phyloP scores from a whole-genome alignment of 805 yeast species.

The Kuraishia borneana region DNA sequence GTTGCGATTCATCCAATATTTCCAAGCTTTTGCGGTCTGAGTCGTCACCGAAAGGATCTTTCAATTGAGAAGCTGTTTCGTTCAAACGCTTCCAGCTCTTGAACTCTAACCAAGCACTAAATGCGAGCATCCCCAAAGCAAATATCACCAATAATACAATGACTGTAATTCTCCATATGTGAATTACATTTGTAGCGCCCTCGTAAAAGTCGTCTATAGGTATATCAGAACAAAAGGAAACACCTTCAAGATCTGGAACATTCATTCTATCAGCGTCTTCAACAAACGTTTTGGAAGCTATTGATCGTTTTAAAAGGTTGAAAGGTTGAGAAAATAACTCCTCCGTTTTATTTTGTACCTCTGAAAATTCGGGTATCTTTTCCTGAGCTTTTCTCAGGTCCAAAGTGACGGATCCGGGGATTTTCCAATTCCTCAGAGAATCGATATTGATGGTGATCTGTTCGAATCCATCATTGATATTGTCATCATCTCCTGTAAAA shows the following conservation, averaged over 20 bases:
- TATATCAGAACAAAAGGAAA: constrained; percentile 28
- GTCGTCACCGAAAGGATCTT: constrained; percentile 1
- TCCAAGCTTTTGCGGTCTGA: constrained; percentile 5
- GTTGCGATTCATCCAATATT: constrained; percentile 14
- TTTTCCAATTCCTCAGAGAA: constrained; percentile 43
- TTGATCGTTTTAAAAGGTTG: constrained; percentile 26
- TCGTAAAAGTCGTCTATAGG: constrained; percentile 27
- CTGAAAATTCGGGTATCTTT: constrained; percentile 54
- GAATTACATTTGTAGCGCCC: constrained; percentile 18
- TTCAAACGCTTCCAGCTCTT: constrained; percentile 35
- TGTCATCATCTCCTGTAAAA: constrained; percentile 35
- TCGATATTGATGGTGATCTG: constrained; percentile 49
- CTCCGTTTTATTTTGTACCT: constrained; percentile 50
- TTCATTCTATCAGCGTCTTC: constrained; percentile 16
- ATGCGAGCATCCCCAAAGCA: constrained; percentile 30
- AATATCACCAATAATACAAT: constrained; percentile 24
- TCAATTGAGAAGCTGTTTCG: constrained; percentile 17
- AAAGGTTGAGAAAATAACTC: constrained; percentile 50
- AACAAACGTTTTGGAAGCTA: constrained; percentile 14
- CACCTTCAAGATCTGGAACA: constrained; percentile 25
- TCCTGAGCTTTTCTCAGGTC: constrained; percentile 40
- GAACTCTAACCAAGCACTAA: constrained; percentile 32
- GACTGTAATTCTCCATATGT: constrained; percentile 24
- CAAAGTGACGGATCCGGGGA: constrained; percentile 53
- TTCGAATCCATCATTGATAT: constrained; percentile 20